These are phyloP conservation scores for Macroventuria anomochaeta DNA, from an alignment of 2,329 filamentous ascomycete genomes.

Conservation along the genomic window DNA sequence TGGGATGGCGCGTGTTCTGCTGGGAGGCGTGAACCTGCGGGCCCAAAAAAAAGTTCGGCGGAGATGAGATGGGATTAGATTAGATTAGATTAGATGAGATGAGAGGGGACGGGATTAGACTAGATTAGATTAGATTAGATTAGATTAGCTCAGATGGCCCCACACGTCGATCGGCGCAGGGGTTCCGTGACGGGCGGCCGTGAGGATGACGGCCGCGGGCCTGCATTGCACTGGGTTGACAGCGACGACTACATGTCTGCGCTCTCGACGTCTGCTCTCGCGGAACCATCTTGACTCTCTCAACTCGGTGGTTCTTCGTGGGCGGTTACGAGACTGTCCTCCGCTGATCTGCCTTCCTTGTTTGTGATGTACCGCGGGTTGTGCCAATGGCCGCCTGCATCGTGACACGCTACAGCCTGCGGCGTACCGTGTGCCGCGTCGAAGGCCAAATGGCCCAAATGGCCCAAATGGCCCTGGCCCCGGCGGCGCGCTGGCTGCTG, in stretches of 20 bases:
- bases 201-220: background rate
- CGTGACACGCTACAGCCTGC: conserved; percentile 2
- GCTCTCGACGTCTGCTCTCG: too few species aligned
- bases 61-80: conserved; percentile 4
- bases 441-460: conserved; percentile 4
- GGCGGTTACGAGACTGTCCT: too few species aligned
- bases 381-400: conserved; percentile 5
- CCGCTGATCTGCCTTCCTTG: too few species aligned
- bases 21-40: conserved; percentile 1
- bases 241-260: too few species aligned
- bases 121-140: conserved; percentile 30
- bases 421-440: conserved; percentile 6
- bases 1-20: conserved; percentile 1
- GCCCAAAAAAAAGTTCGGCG: conserved; percentile 12
- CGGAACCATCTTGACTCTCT: too few species aligned
- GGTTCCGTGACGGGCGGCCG: background rate
- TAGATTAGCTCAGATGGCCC: conserved; percentile 27
- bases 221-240: too few species aligned
- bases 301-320: too few species aligned
- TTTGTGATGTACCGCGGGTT: background rate
- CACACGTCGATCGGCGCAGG: background rate
- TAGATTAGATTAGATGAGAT: conserved; percentile 8
- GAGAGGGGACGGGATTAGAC: too few species aligned
- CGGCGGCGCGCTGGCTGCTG: conserved; percentile 4
- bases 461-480: conserved; percentile 1